Conservation (phyloP, 2,329 filamentous ascomycete genomes). For the Thermomyces lanuginosus region DNA sequence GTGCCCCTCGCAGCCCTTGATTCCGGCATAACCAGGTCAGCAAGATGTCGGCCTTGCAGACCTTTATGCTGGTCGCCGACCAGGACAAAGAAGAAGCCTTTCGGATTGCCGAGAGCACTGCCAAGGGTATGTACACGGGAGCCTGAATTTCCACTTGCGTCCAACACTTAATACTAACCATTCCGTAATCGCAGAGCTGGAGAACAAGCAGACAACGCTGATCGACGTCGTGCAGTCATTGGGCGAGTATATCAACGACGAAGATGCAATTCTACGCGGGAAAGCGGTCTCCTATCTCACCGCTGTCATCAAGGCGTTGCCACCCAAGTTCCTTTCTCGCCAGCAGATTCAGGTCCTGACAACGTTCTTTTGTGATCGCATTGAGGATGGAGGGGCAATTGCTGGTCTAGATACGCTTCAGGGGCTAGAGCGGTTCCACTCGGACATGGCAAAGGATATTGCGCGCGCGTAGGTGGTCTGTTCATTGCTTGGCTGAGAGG, state of each 20-base stretch:
- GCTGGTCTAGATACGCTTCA: slow-evolving; percentile 44
- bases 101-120: slow-evolving; percentile 28
- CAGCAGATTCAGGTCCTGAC: slow-evolving; percentile 48
- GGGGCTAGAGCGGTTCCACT: slow-evolving; percentile 43
- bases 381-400: slow-evolving; percentile 46
- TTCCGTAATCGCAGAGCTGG: slow-evolving; percentile 32
- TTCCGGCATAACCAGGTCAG: slow-evolving; percentile 4
- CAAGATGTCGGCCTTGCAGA: slow-evolving; percentile 33
- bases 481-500: slow-evolving; percentile 11
- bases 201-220: slow-evolving; percentile 43
- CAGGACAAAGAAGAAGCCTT: slow-evolving; percentile 31
- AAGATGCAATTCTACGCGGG: slow-evolving; percentile 43
- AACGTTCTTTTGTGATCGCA: slow-evolving; percentile 48
- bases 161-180: background rate
- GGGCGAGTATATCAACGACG: slow-evolving; percentile 51
- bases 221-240: slow-evolving; percentile 47
- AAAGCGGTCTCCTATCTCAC: slow-evolving; percentile 37
- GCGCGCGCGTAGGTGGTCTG: slow-evolving; percentile 36
- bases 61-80: slow-evolving; percentile 33
- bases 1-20: slow-evolving; percentile 4
- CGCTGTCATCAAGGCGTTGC: slow-evolving; percentile 31
- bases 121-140: slow-evolving; percentile 22
- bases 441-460: slow-evolving; percentile 37
- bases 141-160: background rate
- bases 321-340: slow-evolving; percentile 39